phyloP scores from a whole-genome alignment of 495 filamentous ascomycete species.

The Terfezia boudieri region DNA sequence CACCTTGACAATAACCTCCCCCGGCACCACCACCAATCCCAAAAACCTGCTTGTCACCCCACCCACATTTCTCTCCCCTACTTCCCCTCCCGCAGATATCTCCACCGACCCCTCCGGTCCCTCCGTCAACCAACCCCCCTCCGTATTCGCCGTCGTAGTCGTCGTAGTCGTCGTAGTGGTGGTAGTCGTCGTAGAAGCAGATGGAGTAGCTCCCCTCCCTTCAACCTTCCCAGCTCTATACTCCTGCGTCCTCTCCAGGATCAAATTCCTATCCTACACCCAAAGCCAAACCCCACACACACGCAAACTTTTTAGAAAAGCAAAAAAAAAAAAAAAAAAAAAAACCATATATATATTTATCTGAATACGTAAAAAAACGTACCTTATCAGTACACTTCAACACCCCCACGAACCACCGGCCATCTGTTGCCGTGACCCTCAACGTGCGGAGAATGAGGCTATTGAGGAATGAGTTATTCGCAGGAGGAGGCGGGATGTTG shows the following conservation, averaged over 20 bases:
- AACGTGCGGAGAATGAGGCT: constrained; percentile 40
- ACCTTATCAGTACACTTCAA: constrained; percentile 94
- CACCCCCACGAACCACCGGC: constrained; percentile 65
- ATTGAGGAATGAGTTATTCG: constrained; percentile 3
- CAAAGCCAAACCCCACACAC: background rate
- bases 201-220: too few species aligned
- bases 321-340: background rate
- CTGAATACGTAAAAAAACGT: constrained; percentile 7
- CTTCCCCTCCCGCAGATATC: constrained; percentile 12
- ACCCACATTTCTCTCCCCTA: constrained; percentile 26
- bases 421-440: constrained; percentile 61
- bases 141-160: background rate
- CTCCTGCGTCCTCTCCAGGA: constrained; percentile 66
- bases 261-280: constrained; percentile 55
- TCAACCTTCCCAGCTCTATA: constrained; percentile 34
- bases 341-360: background rate
- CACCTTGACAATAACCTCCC: constrained; percentile 63
- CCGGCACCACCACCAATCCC: constrained; percentile 77
- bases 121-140: background rate
- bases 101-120: constrained; percentile 5
- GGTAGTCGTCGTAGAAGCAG: background rate
- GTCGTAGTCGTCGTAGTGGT: background rate
- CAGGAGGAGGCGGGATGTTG: background rate
- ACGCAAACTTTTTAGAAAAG: background rate
- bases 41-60: constrained; percentile 64